Evolutionary conservation across 2,329 filamentous ascomycete genomes (phyloP), one percentile per base, ranked within the genome.

Genomic region (Clarireedia paspali): DNA sequence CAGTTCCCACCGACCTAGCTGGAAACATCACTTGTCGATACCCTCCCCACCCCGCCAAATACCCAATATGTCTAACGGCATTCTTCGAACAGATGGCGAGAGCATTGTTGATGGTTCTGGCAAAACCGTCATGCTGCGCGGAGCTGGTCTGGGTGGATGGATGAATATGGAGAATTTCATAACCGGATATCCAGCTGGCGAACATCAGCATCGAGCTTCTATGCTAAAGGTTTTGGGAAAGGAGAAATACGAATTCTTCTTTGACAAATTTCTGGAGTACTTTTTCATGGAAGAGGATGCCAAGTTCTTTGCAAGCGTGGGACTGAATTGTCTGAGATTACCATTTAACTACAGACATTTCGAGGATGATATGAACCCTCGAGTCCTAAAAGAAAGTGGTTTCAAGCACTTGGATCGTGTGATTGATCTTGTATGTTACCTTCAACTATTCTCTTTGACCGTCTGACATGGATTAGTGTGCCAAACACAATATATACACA

Each of bases 121-220:
- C 26, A 68, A 68, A 30, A 61, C 64, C 4, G 62, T 72, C 38
- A 66, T 73, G 7, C 66, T 74, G 5, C 68, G 71, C n/a, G 72
- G 72, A 4, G 67, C 71, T n/a, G 71, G 66, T 39, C 49, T 74
- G 10, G 72, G 70, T 44, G 72, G 72, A 57, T 73, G 71, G 70
- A 72, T 74, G 69, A 74, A 74, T 56, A 81, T 81, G 77, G 79
- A 82, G 66, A 83, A 83, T 66, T 84, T 84, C 72, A 83, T 84
- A 60, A 82, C 78, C 1, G 82, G 82, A n/a, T 84, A 77, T 57
- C 72, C 80, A 10, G 82, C 79, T 17, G 78, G 81, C 50, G 82
- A 84, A 63, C 72, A 72, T 23, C 74, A 83, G 58, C 77, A 81
- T 58, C 77, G 80, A 7, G 73, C 73, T 2, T 75, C 78, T 1